Conservation (phyloP, 169 alveolate genomes). For the Cryptosporidium felis region DNA sequence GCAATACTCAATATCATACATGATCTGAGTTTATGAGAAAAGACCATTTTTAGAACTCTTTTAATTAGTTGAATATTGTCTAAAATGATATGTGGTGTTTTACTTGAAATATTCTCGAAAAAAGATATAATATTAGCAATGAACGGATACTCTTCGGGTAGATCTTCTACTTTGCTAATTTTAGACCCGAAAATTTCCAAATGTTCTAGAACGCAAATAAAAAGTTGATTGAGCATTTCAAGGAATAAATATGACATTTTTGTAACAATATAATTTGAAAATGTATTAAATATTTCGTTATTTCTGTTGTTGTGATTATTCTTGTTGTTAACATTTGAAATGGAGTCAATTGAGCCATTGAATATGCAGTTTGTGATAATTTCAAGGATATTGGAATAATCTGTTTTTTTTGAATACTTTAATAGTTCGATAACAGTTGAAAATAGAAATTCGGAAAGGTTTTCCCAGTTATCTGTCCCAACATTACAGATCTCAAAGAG, state of each 20-base stretch:
- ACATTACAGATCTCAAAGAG: neutral
- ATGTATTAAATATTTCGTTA: neutral
- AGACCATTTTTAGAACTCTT: conserved; percentile 11
- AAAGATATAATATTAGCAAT: neutral
- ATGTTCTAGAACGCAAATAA: conserved; percentile 7
- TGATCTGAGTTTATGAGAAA: conserved; percentile 39
- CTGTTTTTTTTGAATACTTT: neutral
- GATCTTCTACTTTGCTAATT: neutral
- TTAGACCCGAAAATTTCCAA: conserved; percentile 4
- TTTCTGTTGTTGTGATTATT: neutral
- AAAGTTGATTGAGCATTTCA: neutral
- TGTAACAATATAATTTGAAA: neutral
- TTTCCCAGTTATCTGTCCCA: conserved; percentile 15
- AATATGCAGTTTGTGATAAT: conserved; percentile 2
- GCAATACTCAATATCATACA: neutral
- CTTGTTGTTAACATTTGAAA: neutral
- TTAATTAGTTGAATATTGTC: conserved; percentile 10
- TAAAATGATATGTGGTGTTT: neutral
- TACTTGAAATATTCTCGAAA: neutral
- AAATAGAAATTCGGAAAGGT: conserved; percentile 1
- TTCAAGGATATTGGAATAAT: neutral
- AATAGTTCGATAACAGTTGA: neutral
- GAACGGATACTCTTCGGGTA: neutral
- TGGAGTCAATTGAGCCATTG: conserved; percentile 24
- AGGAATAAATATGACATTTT: neutral